Percentiles rank a stretch among this genome's conserved stretches.
These are phyloP conservation scores for Mycosphaerelloides madeirae DNA, from an alignment of 2,329 filamentous ascomycete species.

Conservation along the genomic window DNA sequence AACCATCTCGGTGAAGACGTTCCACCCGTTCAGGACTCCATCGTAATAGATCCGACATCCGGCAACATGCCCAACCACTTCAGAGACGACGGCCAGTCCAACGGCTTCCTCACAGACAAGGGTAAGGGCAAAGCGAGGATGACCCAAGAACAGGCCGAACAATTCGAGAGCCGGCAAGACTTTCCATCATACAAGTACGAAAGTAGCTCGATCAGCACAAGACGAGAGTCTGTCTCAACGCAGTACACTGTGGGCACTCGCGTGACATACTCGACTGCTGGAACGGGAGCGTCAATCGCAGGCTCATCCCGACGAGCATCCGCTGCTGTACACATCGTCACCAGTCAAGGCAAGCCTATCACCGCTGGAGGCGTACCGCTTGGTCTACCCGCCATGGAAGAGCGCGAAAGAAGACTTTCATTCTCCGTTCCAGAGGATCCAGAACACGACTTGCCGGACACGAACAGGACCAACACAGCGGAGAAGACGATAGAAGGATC, in stretches of 20 bases:
- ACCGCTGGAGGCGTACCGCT: conserved; percentile 6
- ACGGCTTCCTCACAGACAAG: conserved; percentile 2
- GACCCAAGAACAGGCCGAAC: neutral
- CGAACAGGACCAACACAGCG: too few relatives aligned
- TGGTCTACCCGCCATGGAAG: neutral
- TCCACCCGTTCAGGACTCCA: conserved; percentile 4
- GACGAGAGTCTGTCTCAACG: conserved; percentile 4
- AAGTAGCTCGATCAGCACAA: conserved; percentile 1
- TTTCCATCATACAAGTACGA: conserved; percentile 2
- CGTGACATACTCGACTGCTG: conserved; percentile 5
- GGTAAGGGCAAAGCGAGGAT: conserved; percentile 9
- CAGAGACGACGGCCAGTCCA: conserved; percentile 2
- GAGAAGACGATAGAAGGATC: too few relatives aligned
- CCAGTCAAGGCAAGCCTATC: conserved; percentile 1
- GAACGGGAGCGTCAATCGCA: conserved; percentile 3
- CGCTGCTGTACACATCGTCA: neutral
- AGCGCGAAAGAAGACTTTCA: conserved; percentile 1
- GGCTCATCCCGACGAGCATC: conserved; percentile 4
- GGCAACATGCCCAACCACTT: conserved; percentile 3
- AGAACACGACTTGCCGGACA: too few relatives aligned
- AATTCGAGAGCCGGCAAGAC: too few relatives aligned
- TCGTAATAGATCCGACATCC: conserved; percentile 1
- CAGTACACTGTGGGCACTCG: conserved; percentile 2
- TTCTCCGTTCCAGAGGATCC: too few relatives aligned
- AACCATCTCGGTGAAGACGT: conserved; percentile 14